Conservation (phyloP, 2,329 filamentous ascomycete species). For the Fusarium staphyleae region DNA sequence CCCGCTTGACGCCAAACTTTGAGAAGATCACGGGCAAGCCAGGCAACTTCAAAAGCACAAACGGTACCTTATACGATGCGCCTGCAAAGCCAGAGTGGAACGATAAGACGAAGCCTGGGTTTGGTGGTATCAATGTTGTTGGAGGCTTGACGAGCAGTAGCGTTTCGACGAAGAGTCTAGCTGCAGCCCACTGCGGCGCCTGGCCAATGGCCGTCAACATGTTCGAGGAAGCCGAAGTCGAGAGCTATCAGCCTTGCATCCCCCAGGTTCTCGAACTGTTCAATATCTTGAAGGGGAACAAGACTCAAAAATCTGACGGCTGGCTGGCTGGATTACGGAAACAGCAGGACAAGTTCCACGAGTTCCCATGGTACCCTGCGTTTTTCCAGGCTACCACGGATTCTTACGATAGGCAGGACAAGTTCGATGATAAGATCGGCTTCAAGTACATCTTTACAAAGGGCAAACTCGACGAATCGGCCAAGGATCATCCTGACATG, state of each 20-base stretch:
- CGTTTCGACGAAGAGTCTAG: conserved; percentile 53
- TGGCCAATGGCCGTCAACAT: conserved; percentile 52
- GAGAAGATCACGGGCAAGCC: conserved; percentile 34
- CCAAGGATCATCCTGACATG: conserved; percentile 29
- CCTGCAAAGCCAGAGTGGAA: conserved; percentile 37
- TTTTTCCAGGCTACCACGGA: conserved; percentile 48
- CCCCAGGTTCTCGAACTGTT: conserved; percentile 49
- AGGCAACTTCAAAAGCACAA: conserved; percentile 22
- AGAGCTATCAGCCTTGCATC: conserved; percentile 55
- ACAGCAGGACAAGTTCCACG: conserved; percentile 32
- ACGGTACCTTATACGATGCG: conserved; percentile 40
- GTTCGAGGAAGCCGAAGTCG: conserved; percentile 50
- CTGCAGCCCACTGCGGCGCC: conserved; percentile 52
- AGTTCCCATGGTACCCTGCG: conserved; percentile 41
- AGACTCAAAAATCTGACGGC: conserved; percentile 6
- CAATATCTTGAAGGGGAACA: conserved; percentile 37
- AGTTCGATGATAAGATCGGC: conserved; percentile 43
- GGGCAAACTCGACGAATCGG: conserved; percentile 39
- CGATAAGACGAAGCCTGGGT: conserved; percentile 22
- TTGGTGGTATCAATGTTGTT: conserved; percentile 51
- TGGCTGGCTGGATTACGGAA: conserved; percentile 16
- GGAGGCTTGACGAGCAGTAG: conserved; percentile 51
- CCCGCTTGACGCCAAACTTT: conserved; percentile 40
- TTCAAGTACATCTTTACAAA: conserved; percentile 43
- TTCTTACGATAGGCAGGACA: conserved; percentile 45